Conservation (phyloP, 192 early-diverging fungal genomes). For the Rhizoclosmatium globosum region DNA sequence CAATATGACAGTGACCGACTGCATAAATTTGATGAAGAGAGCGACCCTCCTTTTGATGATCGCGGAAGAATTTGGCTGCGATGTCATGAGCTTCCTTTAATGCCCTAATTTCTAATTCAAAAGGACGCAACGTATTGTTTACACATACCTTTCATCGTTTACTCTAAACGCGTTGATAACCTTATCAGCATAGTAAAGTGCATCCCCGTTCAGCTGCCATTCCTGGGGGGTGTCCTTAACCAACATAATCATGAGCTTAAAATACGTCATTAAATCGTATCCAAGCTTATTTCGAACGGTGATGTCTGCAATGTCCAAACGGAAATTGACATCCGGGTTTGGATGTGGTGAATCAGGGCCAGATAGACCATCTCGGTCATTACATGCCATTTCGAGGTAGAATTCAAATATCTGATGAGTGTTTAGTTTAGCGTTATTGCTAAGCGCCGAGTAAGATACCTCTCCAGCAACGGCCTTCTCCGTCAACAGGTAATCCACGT, state of each 20-base stretch:
- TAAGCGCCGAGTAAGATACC: too few species aligned
- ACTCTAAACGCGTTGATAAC: conserved; percentile 78
- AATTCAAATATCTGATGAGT: conserved; percentile 68
- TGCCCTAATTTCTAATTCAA: conserved; percentile 15
- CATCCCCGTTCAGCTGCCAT: conserved; percentile 77
- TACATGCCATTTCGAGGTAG: conserved; percentile 92
- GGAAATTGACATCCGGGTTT: conserved; percentile 68
- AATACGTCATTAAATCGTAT: conserved; percentile 75
- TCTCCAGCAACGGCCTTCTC: conserved; percentile 48
- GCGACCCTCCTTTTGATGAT: conserved; percentile 58
- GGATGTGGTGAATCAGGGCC: conserved; percentile 74
- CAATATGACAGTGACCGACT: conserved; percentile 86
- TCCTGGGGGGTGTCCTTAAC: conserved; percentile 74
- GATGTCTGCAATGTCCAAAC: conserved; percentile 70
- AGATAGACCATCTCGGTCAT: conserved; percentile 90
- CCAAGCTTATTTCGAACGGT: conserved; percentile 76
- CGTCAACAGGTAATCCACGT: conserved; percentile 62
- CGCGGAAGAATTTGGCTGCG: conserved; percentile 69
- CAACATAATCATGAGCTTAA: conserved; percentile 79
- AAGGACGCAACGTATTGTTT: conserved; percentile 23
- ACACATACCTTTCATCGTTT: conserved; percentile 47
- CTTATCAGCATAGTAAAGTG: conserved; percentile 80
- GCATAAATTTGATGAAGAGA: conserved; percentile 81
- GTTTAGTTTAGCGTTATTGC: too few species aligned
- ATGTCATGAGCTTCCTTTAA: conserved; percentile 57